Conservation (phyloP, 139 green algal species). For the Zygnema cylindricum region DNA sequence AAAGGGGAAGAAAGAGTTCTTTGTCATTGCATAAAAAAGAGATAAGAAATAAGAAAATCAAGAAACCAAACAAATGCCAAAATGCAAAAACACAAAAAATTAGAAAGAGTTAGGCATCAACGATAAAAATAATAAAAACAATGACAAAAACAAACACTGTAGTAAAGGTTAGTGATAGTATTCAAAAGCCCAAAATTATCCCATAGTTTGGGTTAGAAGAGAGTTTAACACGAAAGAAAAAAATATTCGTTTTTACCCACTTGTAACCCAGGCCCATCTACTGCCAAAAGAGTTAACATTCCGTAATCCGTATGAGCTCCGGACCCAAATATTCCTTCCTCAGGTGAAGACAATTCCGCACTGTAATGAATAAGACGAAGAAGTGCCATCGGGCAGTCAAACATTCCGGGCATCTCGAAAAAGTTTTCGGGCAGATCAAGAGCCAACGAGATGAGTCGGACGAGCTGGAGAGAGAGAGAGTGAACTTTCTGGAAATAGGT, state of each 20-base stretch:
- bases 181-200: no score
- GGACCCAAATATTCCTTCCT: slow-evolving; percentile 63
- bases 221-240: no score
- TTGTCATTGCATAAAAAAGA: no score
- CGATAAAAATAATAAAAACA: no score
- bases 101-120: no score
- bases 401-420: slow-evolving; percentile 75
- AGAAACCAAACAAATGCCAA: no score
- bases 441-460: slow-evolving; percentile 78
- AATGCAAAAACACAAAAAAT: no score
- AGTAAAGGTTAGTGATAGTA: no score
- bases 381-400: slow-evolving; percentile 77
- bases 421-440: slow-evolving; percentile 73
- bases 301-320: slow-evolving; percentile 94
- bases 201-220: no score
- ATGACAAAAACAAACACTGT: no score
- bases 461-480: slow-evolving; percentile 64
- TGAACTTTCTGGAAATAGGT: slow-evolving; percentile 67
- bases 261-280: slow-evolving; percentile 70
- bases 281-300: slow-evolving; percentile 89
- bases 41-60: no score
- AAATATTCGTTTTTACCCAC: slow-evolving; percentile 24
- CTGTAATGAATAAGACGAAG: slow-evolving; percentile 90
- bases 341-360: slow-evolving; percentile 38
- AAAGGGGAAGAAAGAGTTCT: no score